Conservation (phyloP, 345 rosid species). For the Eucalyptus guilfoylei region DNA sequence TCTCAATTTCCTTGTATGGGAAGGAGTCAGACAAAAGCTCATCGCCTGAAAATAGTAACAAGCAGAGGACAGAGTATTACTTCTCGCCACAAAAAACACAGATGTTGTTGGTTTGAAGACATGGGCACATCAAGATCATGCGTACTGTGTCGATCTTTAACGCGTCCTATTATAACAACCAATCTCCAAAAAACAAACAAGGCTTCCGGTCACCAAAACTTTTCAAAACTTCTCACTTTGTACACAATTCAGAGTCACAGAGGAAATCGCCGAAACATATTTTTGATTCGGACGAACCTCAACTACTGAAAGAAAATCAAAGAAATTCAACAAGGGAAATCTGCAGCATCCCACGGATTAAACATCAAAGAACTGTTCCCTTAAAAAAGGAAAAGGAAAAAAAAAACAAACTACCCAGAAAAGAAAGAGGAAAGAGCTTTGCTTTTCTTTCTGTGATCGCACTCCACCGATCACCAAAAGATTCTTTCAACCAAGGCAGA, state of each 20-base stretch:
- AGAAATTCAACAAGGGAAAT: not conserved
- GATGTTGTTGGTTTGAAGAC: not conserved
- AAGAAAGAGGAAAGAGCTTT: not conserved
- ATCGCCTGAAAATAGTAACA: constrained; percentile 30
- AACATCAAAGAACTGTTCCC: not conserved
- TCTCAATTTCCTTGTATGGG: constrained; percentile 69
- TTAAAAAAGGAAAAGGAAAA: fast-evolving
- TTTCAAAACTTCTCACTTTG: not conserved
- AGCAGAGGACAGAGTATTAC: not conserved
- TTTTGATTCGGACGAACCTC: not conserved
- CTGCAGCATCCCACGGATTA: not conserved
- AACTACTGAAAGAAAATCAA: not conserved
- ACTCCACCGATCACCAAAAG: not conserved
- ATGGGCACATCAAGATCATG: not conserved
- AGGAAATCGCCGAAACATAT: not conserved
- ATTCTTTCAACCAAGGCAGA: not conserved
- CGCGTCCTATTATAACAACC: not conserved
- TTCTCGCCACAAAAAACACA: not conserved
- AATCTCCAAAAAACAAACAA: not conserved
- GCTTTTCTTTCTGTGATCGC: not conserved
- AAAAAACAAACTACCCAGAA: not conserved
- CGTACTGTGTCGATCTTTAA: not conserved
- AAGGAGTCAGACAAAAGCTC: constrained; percentile 96
- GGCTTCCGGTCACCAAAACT: not conserved
- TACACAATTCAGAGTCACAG: not conserved